These are phyloP conservation scores for Pelargonium myrrhifolium DNA, from an alignment of 441 rosid species.

Conservation along the genomic window DNA sequence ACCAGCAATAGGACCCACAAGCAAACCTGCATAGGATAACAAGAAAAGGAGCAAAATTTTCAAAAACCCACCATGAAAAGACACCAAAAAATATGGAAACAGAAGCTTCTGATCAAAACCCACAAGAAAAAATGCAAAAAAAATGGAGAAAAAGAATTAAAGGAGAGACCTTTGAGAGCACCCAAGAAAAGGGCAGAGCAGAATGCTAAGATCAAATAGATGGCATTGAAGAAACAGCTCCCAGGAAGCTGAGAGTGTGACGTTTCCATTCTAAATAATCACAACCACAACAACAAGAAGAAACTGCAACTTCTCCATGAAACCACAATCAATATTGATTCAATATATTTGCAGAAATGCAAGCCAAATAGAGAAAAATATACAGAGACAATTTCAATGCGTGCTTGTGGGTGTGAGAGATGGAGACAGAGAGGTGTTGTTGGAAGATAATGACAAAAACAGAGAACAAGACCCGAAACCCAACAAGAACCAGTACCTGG, in stretches of 20 bases:
- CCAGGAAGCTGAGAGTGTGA: slow-evolving; percentile 23
- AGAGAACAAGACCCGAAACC: neutral
- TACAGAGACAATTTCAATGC: neutral
- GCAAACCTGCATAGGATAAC: slow-evolving; percentile 32
- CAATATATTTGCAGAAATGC: neutral
- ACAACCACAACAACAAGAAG: slow-evolving; percentile 13
- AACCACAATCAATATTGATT: neutral
- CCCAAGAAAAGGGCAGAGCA: slow-evolving; percentile 62
- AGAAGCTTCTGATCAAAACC: too few species aligned
- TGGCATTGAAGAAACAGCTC: slow-evolving; percentile 29
- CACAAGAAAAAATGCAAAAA: neutral
- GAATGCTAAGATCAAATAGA: slow-evolving; percentile 58
- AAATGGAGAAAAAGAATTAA: neutral
- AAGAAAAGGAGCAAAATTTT: slow-evolving; percentile 5
- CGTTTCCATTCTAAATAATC: slow-evolving; percentile 30
- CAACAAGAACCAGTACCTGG: neutral
- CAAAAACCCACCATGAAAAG: slow-evolving; percentile 15
- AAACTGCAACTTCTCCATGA: neutral
- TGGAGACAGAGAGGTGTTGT: neutral
- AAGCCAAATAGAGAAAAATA: neutral
- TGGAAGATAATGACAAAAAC: neutral
- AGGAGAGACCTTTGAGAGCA: slow-evolving; percentile 56
- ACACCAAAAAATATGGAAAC: neutral
- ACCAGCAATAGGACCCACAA: slow-evolving; percentile 72
- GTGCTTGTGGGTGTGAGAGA: neutral